These are phyloP conservation scores for Lojkania enalia DNA, from an alignment of 2,329 filamentous ascomycete species.

Conservation along the genomic window DNA sequence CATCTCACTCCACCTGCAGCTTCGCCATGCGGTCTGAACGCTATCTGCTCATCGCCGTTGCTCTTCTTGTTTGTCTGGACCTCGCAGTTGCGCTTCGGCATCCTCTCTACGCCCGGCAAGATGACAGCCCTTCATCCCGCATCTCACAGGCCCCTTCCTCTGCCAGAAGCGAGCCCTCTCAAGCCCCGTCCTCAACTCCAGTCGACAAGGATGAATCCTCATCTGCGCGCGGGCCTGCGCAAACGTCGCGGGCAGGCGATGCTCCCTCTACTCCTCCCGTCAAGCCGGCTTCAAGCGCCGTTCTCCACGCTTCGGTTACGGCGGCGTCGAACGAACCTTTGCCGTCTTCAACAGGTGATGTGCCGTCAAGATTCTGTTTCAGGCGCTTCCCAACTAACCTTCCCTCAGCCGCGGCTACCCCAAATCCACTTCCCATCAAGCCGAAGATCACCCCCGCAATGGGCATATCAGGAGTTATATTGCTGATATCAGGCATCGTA, in stretches of 20 bases:
- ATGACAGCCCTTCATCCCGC: constrained; percentile 25
- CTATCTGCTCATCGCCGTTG: constrained; percentile 29
- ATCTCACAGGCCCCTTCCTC: constrained; percentile 17
- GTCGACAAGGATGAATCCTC: constrained; percentile 14
- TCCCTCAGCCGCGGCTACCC: constrained; percentile 13
- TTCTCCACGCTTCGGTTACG: constrained; percentile 21
- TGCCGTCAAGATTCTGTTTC: not conserved
- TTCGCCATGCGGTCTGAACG: constrained; percentile 35
- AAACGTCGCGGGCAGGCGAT: constrained; percentile 10
- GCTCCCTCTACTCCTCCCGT: constrained; percentile 17
- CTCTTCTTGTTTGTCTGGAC: constrained; percentile 32
- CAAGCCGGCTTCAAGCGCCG: constrained; percentile 14
- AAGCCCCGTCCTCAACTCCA: constrained; percentile 16
- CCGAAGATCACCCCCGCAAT: constrained; percentile 80
- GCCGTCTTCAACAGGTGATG: constrained; percentile 28
- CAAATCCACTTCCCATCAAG: constrained; percentile 64
- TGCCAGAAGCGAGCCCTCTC: constrained; percentile 15
- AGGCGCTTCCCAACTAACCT: not conserved
- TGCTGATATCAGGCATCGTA: constrained; percentile 71
- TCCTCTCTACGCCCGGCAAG: constrained; percentile 32
- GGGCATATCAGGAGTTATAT: constrained; percentile 74
- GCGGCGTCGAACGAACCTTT: constrained; percentile 20
- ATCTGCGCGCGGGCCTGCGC: constrained; percentile 17
- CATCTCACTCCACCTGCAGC: constrained; percentile 4
- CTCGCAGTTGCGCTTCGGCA: constrained; percentile 25